A percentile compares a stretch with the other conserved stretches of the same genome.
phyloP scores from a whole-genome alignment of 1,284 basidiomycete genomes.

The Clitocybe nebularis region DNA sequence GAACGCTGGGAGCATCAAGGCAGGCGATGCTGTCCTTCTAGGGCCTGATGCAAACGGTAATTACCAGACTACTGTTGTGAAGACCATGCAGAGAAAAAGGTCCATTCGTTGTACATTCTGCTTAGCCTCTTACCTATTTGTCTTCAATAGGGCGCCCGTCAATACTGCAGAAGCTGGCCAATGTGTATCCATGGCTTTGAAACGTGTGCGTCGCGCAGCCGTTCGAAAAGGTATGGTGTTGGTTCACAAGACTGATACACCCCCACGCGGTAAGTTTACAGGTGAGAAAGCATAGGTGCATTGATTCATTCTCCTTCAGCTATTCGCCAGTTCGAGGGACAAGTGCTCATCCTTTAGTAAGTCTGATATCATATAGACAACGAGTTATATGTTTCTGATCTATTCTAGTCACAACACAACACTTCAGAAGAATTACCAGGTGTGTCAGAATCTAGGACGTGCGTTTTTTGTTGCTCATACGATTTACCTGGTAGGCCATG shows the following conservation, averaged over 20 bases:
- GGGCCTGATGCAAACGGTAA: slow-evolving; percentile 94
- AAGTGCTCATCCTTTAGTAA: slow-evolving; percentile 81
- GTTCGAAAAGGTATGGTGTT: slow-evolving; percentile 96
- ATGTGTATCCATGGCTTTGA: slow-evolving; percentile 91
- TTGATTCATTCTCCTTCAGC: slow-evolving; percentile 40
- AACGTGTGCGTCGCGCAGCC: slow-evolving; percentile 78
- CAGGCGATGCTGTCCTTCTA: slow-evolving; percentile 80
- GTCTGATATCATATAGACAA: slow-evolving; percentile 18
- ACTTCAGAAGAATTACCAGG: slow-evolving; percentile 86
- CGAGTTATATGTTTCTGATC: background rate
- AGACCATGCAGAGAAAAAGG: slow-evolving; percentile 94
- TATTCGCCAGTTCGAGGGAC: slow-evolving; percentile 76
- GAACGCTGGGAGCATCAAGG: slow-evolving; percentile 72
- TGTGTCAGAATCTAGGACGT: slow-evolving; percentile 26
- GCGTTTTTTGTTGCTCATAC: slow-evolving; percentile 1
- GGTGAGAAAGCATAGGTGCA: background rate
- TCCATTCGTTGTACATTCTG: slow-evolving; percentile 23
- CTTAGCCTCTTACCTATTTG: too few species aligned
- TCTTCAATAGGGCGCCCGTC: slow-evolving; percentile 65
- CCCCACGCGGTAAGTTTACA: slow-evolving; percentile 58
- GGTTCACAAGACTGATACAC: slow-evolving; percentile 74
- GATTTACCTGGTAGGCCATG: slow-evolving; percentile 57
- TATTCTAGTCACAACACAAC: slow-evolving; percentile 81
- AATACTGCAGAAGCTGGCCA: slow-evolving; percentile 89
- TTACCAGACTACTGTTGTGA: slow-evolving; percentile 79